phyloP scores from a whole-genome alignment of 2,329 filamentous ascomycete genomes.

The Rhynchosporium agropyri region DNA sequence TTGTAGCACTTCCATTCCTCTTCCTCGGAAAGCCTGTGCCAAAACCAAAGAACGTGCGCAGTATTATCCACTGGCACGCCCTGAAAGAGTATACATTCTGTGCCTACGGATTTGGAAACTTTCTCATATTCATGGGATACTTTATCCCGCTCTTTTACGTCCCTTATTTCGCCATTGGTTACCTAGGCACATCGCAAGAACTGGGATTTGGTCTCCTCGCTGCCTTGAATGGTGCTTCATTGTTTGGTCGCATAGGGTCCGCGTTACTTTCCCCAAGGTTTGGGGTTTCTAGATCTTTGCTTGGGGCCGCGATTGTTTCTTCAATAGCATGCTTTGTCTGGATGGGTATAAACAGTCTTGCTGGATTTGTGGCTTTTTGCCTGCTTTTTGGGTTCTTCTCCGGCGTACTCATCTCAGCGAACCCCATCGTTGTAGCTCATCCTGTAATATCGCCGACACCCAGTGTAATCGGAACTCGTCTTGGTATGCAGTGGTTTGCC shows the following conservation, averaged over 20 bases:
- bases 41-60: slow-evolving; percentile 43
- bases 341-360: slow-evolving; percentile 42
- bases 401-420: slow-evolving; percentile 48
- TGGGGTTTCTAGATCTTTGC: slow-evolving; percentile 55
- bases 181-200: slow-evolving; percentile 39
- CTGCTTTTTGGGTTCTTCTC: slow-evolving; percentile 63
- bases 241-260: slow-evolving; percentile 57
- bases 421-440: slow-evolving; percentile 44
- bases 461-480: slow-evolving; percentile 47
- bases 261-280: slow-evolving; percentile 54
- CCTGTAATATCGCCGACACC: slow-evolving; percentile 45
- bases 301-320: slow-evolving; percentile 45
- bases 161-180: slow-evolving; percentile 43
- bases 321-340: slow-evolving; percentile 45
- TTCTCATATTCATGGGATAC: slow-evolving; percentile 48
- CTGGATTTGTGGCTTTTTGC: slow-evolving; percentile 63
- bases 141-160: slow-evolving; percentile 47
- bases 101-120: slow-evolving; percentile 41
- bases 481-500: slow-evolving; percentile 40
- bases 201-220: slow-evolving; percentile 55
- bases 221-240: slow-evolving; percentile 53
- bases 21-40: slow-evolving; percentile 43
- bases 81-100: slow-evolving; percentile 47
- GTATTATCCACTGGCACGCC: slow-evolving; percentile 45
- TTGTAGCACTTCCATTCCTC: slow-evolving; percentile 36